Base-by-base conservation (phyloP, 352 stramenopile species). In the Phytophthora pini region DNA sequence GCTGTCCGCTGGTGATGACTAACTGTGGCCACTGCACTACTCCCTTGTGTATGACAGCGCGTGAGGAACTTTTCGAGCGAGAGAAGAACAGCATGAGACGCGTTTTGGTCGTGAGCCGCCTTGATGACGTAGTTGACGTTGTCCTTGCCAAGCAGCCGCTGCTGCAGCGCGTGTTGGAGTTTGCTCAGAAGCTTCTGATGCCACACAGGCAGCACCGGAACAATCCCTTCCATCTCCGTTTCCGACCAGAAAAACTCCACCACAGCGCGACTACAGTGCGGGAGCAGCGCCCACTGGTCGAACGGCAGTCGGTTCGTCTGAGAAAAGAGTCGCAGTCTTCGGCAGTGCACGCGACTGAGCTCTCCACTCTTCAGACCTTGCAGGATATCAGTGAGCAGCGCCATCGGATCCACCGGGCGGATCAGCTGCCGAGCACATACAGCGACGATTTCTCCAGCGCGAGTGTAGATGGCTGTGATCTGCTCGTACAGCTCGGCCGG, bases 321-420 rank as follows among this genome's bases (percentile, higher is more conserved):
- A 8, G 82, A 88, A 56, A 88, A 90, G 4, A 88, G 63, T 3
- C 82, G 77, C 17, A 90, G 61, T 0, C 82, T 74, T 0, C 82
- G 78, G 50, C 79, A 90, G 20, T 84, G 53, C 13, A 87, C 62
- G 8, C 56, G 56, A 31, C 26, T 38, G 11, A 80, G 61, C 27
- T 62, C 47, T 2, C 68, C 65, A 20, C 45, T 67, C 53, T 67
- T 68, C 5, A 80, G 57, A 1, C 72, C 68, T 46, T 80, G 64
- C 4, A 80, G 29, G 43, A 77, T 61, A 46, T 76, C 67, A 3
- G 70, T 69, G 13, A 72, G 56, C 27, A 86, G 53, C 7, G 69
- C 44, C n/a, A 65, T 70, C 55, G 29, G 60, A 13, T 59, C 69
- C 20, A 89, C 43, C 1, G 82, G 76, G 1, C 79, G 79, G 27